These are phyloP conservation scores for Dendrobium huoshanense DNA, from an alignment of 106 monocot species.

Conservation along the genomic window DNA sequence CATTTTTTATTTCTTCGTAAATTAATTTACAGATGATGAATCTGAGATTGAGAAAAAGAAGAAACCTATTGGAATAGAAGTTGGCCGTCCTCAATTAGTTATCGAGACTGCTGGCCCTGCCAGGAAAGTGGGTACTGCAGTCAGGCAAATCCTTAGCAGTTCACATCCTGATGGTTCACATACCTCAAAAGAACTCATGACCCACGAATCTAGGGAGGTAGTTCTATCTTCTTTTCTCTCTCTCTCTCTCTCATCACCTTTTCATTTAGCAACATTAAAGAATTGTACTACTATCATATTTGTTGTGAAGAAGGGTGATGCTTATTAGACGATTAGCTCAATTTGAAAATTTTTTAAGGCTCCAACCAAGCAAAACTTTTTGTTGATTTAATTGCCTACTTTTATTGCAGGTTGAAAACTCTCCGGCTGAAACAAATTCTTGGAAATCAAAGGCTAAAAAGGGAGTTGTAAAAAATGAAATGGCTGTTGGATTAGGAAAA, in stretches of 20 bases:
- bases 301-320: not conserved
- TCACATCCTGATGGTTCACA: constrained; percentile 31
- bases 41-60: constrained; percentile 56
- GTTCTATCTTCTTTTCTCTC: not conserved
- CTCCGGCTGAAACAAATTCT: constrained; percentile 31
- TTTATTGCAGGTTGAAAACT: constrained; percentile 40
- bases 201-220: constrained; percentile 46
- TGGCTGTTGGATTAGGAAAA: constrained; percentile 23
- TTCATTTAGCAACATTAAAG: not conserved
- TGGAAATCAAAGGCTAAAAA: constrained; percentile 42
- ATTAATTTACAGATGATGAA: constrained; percentile 50
- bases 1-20: not conserved
- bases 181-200: constrained; percentile 43
- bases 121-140: constrained; percentile 22
- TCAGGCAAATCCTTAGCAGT: constrained; percentile 25
- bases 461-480: constrained; percentile 24
- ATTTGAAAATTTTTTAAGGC: not conserved
- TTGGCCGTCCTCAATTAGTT: constrained; percentile 15
- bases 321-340: not conserved
- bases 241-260: not conserved
- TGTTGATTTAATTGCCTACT: constrained; percentile 2
- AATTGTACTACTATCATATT: not conserved
- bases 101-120: constrained; percentile 28
- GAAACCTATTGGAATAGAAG: constrained; percentile 18
- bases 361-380: not conserved